Conservation (phyloP, 768 basidiomycete species). For the Auricularia sp. region DNA sequence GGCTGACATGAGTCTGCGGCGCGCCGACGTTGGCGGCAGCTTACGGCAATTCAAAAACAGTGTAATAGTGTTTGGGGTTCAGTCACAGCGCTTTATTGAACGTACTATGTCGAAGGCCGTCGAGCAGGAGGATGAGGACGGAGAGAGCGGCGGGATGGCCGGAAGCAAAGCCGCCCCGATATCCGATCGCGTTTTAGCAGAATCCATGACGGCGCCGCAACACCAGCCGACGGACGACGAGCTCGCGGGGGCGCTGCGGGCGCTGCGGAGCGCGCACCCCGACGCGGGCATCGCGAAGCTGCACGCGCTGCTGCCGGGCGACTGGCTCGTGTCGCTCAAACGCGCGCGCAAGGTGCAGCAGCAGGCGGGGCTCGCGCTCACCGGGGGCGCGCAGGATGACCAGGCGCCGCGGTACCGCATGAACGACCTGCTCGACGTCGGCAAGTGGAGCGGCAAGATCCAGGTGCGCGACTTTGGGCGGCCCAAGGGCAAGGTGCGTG, state of each 20-base stretch:
- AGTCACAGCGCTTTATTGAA: no score
- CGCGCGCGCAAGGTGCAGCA: constrained; percentile 65
- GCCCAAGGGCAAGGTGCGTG: constrained; percentile 51
- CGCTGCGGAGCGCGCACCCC: constrained; percentile 48
- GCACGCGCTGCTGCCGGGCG: constrained; percentile 47
- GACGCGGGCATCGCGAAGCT: constrained; percentile 63
- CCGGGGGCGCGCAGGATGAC: constrained; percentile 10
- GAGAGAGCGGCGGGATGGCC: no score
- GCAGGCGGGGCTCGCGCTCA: constrained; percentile 38
- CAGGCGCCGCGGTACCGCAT: constrained; percentile 51
- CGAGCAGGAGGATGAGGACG: no score
- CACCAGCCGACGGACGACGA: constrained; percentile 49
- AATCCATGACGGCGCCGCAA: neutral
- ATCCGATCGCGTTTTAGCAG: neutral
- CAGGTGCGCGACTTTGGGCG: constrained; percentile 57
- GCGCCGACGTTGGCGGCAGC: no score
- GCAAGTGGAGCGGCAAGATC: constrained; percentile 52
- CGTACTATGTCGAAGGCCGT: no score
- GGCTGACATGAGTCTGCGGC: no score
- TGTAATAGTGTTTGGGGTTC: no score
- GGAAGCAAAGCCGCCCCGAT: neutral
- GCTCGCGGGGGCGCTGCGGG: constrained; percentile 43
- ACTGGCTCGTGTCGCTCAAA: constrained; percentile 79
- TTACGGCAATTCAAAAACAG: no score
- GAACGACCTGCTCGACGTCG: constrained; percentile 51